Conservation (phyloP, 2,329 filamentous ascomycete genomes). For the Diplodia intermedia region DNA sequence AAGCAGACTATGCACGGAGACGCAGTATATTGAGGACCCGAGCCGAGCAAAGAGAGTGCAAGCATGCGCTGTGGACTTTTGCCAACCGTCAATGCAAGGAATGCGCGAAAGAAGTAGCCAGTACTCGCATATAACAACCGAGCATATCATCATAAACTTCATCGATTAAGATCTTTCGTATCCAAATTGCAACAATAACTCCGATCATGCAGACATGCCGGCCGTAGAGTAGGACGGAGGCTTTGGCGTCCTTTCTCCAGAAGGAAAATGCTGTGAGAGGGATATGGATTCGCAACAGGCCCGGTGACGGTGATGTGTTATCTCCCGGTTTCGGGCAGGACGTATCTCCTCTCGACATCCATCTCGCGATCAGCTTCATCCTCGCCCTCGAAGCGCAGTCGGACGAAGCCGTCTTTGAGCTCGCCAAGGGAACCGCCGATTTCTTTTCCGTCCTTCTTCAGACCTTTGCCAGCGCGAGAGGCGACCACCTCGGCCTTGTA, state of each 20-base stretch:
- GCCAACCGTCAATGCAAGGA: background rate
- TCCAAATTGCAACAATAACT: constrained; percentile 13
- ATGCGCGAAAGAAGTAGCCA: background rate
- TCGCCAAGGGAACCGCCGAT: constrained; percentile 31
- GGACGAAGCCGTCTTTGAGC: constrained; percentile 45
- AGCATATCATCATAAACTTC: constrained; percentile 9
- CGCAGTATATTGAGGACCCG: background rate
- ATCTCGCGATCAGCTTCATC: constrained; percentile 53
- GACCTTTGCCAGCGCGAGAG: constrained; percentile 49
- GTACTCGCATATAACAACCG: background rate
- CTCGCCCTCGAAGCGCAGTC: constrained; percentile 58
- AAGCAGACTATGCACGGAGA: background rate
- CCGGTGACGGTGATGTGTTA: background rate
- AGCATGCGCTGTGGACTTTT: background rate
- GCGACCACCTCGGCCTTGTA: constrained; percentile 59
- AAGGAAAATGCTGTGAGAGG: background rate
- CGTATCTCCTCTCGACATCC: constrained; percentile 60
- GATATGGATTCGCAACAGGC: background rate
- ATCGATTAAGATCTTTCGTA: constrained; percentile 28
- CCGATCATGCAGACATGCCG: constrained; percentile 30
- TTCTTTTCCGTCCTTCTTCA: constrained; percentile 40
- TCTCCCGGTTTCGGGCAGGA: constrained; percentile 48
- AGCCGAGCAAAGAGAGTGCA: background rate
- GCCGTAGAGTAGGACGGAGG: constrained; percentile 19
- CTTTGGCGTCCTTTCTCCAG: background rate